Base-by-base conservation (phyloP, 2,329 filamentous ascomycete genomes). In the Phaeosphaeriaceae sp. region DNA sequence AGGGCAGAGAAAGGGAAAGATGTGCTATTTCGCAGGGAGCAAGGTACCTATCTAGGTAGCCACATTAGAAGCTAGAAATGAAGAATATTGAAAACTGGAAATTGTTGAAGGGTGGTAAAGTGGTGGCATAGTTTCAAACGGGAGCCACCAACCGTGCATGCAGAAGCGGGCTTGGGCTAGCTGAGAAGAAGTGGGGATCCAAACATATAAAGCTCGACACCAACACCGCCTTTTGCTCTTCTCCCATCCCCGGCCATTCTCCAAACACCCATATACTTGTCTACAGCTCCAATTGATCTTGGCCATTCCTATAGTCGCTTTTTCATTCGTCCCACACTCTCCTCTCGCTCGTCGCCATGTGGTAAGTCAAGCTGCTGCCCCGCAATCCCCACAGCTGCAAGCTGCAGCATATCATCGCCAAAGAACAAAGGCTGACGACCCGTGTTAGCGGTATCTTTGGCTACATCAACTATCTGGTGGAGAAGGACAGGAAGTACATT, bases 381-480 rank as follows among this genome's bases (percentile, higher is more conserved):
- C 45, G 38, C 42, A 26, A 48, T 35, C 36, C 40, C 35, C 48
- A 28, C 18, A 36, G 20, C 36, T n/a, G 29, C 33, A 15, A 15
- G 28, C 17, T 18, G 20, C 35, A 30, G n/a, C n/a, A n/a, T n/a
- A n/a, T n/a, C n/a, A n/a, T n/a, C n/a, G n/a, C n/a, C n/a, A 29
- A 34, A 33, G 46, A 54, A 38, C 52, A 45, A 48, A 61, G 61
- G 62, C 70, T 66, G 30, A 56, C 45, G 34, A 41, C 20, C n/a
- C 8, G 28, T 39, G 45, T 38, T 63, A 93, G 90, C 87, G 90
- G 90, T 77, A 95, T 94, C 79, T 95, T 97, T 81, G 93, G 93
- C 70, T 97, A 97, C 84, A 90, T 97, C 82, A 97, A 97, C 83
- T 97, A 97, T 80, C 82, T 97, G 76, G 92, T 97, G 75, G 94